Percentiles rank a stretch among this genome's conserved stretches.
Evolutionary conservation across 345 rosid genomes (phyloP).

Genomic region (Cardamine chenopodiifolia): DNA sequence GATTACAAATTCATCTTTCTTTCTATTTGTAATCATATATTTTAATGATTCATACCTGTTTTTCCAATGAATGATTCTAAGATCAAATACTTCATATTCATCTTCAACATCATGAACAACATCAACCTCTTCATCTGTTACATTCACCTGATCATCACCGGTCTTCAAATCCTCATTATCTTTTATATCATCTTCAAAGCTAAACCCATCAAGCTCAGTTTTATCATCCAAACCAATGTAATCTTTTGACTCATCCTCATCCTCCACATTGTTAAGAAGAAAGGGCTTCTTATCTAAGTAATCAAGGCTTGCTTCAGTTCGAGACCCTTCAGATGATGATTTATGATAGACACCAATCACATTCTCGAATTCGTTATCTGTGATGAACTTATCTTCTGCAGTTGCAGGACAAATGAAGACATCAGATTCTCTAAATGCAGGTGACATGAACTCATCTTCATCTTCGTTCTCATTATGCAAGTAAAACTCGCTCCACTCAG

Average conservation of each 20-base stretch:
- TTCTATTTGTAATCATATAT: not conserved
- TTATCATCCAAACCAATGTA: slow-evolving; percentile 43
- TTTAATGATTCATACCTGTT: slow-evolving; percentile 54
- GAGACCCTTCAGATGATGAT: slow-evolving; percentile 49
- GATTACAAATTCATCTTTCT: slow-evolving; percentile 16
- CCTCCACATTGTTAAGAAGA: slow-evolving; percentile 42
- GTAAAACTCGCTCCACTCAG: slow-evolving; percentile 68
- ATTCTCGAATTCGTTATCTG: slow-evolving; percentile 49
- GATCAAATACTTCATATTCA: slow-evolving; percentile 79
- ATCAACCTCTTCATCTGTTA: slow-evolving; percentile 43
- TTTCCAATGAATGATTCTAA: slow-evolving; percentile 87
- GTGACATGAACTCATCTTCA: slow-evolving; percentile 69
- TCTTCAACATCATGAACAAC: slow-evolving; percentile 65
- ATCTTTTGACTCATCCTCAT: slow-evolving; percentile 38
- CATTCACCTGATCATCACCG: slow-evolving; percentile 43
- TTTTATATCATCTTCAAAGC: slow-evolving; percentile 29
- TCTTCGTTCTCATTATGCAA: slow-evolving; percentile 40
- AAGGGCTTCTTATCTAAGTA: slow-evolving; percentile 66
- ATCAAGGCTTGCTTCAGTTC: slow-evolving; percentile 46
- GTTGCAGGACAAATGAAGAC: slow-evolving; percentile 51
- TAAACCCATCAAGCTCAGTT: slow-evolving; percentile 21
- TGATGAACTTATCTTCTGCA: slow-evolving; percentile 78
- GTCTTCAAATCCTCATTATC: slow-evolving; percentile 43
- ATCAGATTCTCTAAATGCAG: slow-evolving; percentile 60
- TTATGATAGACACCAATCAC: slow-evolving; percentile 41